These are phyloP conservation scores for Malus sieversii DNA, from an alignment of 306 rosid genomes.

Conservation along the genomic window DNA sequence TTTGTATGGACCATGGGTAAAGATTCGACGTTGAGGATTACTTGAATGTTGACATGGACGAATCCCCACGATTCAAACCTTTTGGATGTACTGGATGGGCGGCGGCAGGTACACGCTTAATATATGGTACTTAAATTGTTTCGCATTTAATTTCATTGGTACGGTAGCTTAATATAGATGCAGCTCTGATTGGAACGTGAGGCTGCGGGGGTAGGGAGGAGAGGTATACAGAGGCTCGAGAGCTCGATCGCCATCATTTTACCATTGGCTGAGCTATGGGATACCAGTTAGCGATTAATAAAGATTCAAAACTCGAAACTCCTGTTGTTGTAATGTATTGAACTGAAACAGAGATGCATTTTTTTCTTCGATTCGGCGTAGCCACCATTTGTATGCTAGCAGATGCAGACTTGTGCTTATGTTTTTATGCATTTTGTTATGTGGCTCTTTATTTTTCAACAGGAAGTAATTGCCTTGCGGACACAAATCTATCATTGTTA, in stretches of 20 bases:
- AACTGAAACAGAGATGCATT: slow-evolving; percentile 18
- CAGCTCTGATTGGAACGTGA: slow-evolving; percentile 36
- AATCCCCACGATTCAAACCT: background rate
- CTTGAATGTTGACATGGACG: slow-evolving; percentile 26
- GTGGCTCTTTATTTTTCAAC: slow-evolving; percentile 17
- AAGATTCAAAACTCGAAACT: slow-evolving; percentile 17
- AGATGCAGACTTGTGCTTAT: slow-evolving; percentile 33
- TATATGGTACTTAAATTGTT: slow-evolving; percentile 13
- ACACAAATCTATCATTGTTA: slow-evolving; percentile 27
- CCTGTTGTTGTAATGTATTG: slow-evolving; percentile 24
- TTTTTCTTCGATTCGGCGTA: slow-evolving; percentile 18
- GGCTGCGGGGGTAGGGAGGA: slow-evolving; percentile 21
- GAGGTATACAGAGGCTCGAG: slow-evolving; percentile 41
- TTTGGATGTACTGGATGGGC: slow-evolving; percentile 7
- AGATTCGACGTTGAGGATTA: slow-evolving; percentile 39
- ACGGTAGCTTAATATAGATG: slow-evolving; percentile 34
- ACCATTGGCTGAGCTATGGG: slow-evolving; percentile 68
- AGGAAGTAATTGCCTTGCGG: slow-evolving; percentile 27
- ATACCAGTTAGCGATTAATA: slow-evolving; percentile 33
- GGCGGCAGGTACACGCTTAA: slow-evolving; percentile 40
- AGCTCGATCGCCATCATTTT: slow-evolving; percentile 71
- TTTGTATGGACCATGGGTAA: slow-evolving; percentile 75
- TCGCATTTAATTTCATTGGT: slow-evolving; percentile 19
- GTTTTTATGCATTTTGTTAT: background rate
- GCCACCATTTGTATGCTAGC: slow-evolving; percentile 27